These are phyloP conservation scores for Alternaria gaisen DNA, from an alignment of 2,329 filamentous ascomycete species.

Conservation along the genomic window DNA sequence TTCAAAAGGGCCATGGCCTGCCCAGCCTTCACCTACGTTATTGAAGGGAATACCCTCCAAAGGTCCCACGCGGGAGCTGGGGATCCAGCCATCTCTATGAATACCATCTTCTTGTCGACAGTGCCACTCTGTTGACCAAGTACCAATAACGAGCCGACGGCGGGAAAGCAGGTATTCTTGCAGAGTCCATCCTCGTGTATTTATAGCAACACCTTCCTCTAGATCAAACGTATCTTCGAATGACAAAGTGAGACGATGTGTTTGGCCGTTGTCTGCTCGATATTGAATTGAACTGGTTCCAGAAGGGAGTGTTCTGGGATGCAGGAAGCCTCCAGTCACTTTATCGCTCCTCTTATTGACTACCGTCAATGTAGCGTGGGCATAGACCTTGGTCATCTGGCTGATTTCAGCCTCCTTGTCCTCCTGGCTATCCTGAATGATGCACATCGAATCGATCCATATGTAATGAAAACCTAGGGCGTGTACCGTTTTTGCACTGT, in stretches of 20 bases:
- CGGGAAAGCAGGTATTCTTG: background rate
- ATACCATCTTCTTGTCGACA: accelerated
- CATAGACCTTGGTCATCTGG: background rate
- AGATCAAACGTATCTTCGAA: accelerated
- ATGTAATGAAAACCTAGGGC: background rate
- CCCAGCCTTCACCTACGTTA: accelerated
- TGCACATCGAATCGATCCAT: background rate
- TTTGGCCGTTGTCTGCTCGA: accelerated
- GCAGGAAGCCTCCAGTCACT: background rate
- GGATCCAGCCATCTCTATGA: background rate
- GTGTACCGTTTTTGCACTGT: background rate
- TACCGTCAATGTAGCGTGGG: background rate
- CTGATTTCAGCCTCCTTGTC: background rate
- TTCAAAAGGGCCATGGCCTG: accelerated
- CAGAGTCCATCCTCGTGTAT: background rate
- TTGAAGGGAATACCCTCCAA: too few relatives aligned
- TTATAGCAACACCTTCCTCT: accelerated
- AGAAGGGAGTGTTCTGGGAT: background rate
- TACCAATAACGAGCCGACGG: background rate
- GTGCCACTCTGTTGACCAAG: background rate
- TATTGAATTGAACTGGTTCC: background rate
- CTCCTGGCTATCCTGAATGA: background rate
- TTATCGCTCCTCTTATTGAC: background rate
- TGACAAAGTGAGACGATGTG: accelerated
- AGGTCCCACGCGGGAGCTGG: accelerated